Evolutionary conservation across 2,329 filamentous ascomycete species (phyloP).

Genomic region (Arthrobotrys megalospora): DNA sequence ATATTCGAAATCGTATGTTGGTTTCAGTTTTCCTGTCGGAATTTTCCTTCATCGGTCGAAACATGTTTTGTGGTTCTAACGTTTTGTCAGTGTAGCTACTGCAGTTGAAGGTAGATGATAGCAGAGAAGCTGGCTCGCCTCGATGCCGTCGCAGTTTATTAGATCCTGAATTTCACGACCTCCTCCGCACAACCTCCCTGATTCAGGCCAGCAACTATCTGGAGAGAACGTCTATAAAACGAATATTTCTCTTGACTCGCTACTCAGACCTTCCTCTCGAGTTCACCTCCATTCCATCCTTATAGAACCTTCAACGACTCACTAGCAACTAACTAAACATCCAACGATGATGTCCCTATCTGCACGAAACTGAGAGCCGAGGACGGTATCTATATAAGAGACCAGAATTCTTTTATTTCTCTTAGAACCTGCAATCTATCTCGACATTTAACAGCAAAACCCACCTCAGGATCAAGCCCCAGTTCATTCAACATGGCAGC

Average conservation of each 20-base stretch:
- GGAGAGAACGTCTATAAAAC: slow-evolving; percentile 4
- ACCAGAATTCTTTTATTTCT: neutral
- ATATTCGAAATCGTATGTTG: slow-evolving; percentile 7
- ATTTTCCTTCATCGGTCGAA: neutral
- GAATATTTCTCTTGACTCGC: neutral
- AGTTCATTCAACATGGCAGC: slow-evolving; percentile 19
- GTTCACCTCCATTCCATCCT: neutral
- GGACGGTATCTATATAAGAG: neutral
- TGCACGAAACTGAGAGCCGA: neutral
- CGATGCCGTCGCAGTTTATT: neutral
- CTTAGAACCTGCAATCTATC: neutral
- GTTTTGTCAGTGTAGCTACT: neutral
- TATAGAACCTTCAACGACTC: slow-evolving; percentile 15
- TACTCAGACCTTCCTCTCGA: neutral
- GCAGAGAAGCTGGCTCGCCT: neutral
- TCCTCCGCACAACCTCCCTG: neutral
- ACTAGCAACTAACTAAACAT: neutral
- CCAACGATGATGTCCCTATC: neutral
- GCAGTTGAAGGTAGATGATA: neutral
- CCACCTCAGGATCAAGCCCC: neutral
- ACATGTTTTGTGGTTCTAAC: slow-evolving; percentile 2
- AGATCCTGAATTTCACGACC: neutral
- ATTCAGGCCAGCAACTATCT: neutral
- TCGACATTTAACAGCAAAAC: neutral
- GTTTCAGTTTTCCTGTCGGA: neutral